These are phyloP conservation scores for Bacterosira constricta DNA, from an alignment of 108 stramenopile species.

Conservation along the genomic window DNA sequence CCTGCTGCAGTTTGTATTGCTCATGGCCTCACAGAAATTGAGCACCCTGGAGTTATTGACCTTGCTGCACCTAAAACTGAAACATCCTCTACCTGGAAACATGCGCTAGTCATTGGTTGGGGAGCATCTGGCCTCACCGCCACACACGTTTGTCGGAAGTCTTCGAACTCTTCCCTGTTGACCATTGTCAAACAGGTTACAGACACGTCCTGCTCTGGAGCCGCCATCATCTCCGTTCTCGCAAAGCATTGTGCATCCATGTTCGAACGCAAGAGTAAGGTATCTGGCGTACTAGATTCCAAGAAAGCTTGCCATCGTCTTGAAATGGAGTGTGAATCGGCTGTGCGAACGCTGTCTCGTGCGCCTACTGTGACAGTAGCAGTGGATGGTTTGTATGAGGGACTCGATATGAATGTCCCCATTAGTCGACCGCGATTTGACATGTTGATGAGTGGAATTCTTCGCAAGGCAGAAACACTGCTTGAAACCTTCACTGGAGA, in stretches of 20 bases:
- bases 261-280: slow-evolving; percentile 73
- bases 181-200: slow-evolving; percentile 32
- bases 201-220: slow-evolving; percentile 43
- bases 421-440: slow-evolving; percentile 76
- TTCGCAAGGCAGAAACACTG: slow-evolving; percentile 56
- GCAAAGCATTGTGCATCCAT: slow-evolving; percentile 69
- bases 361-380: slow-evolving; percentile 62
- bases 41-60: slow-evolving; percentile 22
- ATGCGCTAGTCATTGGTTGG: slow-evolving; percentile 71
- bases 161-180: slow-evolving; percentile 35
- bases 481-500: slow-evolving; percentile 28
- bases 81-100: slow-evolving; percentile 25
- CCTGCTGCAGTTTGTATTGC: slow-evolving; percentile 59
- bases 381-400: slow-evolving; percentile 79
- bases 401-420: slow-evolving; percentile 75
- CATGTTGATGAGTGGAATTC: slow-evolving; percentile 57
- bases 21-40: slow-evolving; percentile 54
- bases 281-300: slow-evolving; percentile 62
- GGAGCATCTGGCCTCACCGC: slow-evolving; percentile 70
- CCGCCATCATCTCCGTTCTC: slow-evolving; percentile 32
- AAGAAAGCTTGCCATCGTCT: slow-evolving; percentile 71
- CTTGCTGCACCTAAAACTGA: slow-evolving; percentile 25
- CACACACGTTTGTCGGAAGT: slow-evolving; percentile 44
- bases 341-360: slow-evolving; percentile 61
- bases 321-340: slow-evolving; percentile 65